phyloP scores from a whole-genome alignment of 768 basidiomycete species.

The Candolleomyces aberdarensis region DNA sequence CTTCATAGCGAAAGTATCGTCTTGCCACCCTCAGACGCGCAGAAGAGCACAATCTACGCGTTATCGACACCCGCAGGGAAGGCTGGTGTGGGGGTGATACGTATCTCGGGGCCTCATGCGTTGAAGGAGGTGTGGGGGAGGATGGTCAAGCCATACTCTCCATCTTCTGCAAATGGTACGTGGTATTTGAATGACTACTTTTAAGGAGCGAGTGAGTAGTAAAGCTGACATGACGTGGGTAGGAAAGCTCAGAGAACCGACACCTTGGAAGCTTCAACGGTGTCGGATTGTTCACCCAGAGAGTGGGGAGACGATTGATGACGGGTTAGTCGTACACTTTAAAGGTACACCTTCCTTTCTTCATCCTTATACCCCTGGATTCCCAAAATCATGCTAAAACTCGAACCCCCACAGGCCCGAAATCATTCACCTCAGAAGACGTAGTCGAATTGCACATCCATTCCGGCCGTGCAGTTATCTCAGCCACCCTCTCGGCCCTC shows the following conservation, averaged over 20 bases:
- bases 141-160: constrained; percentile 42
- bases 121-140: constrained; percentile 51
- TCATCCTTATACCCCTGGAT: background rate
- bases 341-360: constrained; percentile 43
- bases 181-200: too few relatives aligned
- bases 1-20: too few relatives aligned
- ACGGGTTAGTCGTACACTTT: constrained; percentile 82
- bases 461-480: constrained; percentile 78
- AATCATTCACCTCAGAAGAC: constrained; percentile 82
- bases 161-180: too few relatives aligned
- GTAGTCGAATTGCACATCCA: constrained; percentile 85
- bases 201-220: too few relatives aligned
- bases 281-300: constrained; percentile 66
- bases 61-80: constrained; percentile 50
- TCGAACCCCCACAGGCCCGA: constrained; percentile 50
- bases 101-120: constrained; percentile 79
- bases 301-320: constrained; percentile 63
- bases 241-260: constrained; percentile 29
- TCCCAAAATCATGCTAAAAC: too few relatives aligned
- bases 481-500: constrained; percentile 65
- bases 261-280: constrained; percentile 67
- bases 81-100: constrained; percentile 77
- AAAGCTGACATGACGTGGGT: background rate
- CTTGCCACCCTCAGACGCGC: constrained; percentile 41
- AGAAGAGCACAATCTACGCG: constrained; percentile 79